Base-by-base conservation (phyloP, 768 basidiomycete genomes). In the Amanita pallidorosea region DNA sequence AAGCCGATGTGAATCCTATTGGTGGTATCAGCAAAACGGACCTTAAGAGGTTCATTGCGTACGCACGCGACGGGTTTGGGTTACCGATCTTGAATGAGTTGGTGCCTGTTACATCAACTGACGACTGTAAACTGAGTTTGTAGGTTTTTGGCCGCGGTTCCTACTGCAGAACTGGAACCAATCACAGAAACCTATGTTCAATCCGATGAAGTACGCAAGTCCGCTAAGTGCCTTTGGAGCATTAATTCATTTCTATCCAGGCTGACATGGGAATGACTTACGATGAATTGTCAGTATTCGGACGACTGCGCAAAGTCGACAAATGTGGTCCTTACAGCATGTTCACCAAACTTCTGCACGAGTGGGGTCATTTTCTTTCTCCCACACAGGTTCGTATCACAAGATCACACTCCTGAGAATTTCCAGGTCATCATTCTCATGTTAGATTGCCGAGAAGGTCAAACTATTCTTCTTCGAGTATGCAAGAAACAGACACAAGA, bases 211-310 rank as follows among this genome's bases (percentile, higher is more conserved):
- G 93, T 85, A 51, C 40, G 70, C 56, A 33, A 13, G 33, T 36
- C 2, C 15, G 22, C 18, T 8, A 15, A 38, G 17, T 34, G 20
- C 22, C 15, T 40, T 47, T 29, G 37, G 45, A 23, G 20, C 17
- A 15, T 49, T 58, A 25, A 47, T 35, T 41, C 45, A 57, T 13
- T 44, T 42, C 18, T 47, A 36, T n/a, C 8, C 34, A 91, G 90
- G 91, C 79, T 15, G 95, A 98, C 60, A 98, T 98, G 95, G 95
- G 95, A 7, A 98, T 98, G 96, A 96, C 95, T 0, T 98, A 97
- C 61, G 88, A 97, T 57, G 96, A 98, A 58, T 74, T 99, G 17
- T 94, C 91, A 9, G 80, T 91, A 17, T 95, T 93, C 58, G 96
- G 95, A 22, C 75, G 94, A 25, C 74, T 99, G 22, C 81, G 96